Evolutionary conservation across 1,139 yeast species (phyloP).

Genomic region (Sugiyamaella neomexicana): DNA sequence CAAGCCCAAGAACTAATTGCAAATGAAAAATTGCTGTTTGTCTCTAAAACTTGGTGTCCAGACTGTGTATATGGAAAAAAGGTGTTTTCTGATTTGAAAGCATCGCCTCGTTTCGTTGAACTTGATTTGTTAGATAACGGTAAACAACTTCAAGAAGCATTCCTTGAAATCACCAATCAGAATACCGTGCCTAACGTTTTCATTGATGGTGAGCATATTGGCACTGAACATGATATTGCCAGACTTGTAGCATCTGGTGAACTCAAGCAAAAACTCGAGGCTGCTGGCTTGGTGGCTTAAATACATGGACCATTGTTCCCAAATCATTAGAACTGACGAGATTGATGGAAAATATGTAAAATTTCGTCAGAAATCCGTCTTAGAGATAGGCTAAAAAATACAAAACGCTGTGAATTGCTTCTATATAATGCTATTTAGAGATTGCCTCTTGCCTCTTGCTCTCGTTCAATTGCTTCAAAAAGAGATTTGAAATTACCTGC

Average conservation of each 20-base stretch:
- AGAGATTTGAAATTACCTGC: constrained; percentile 82
- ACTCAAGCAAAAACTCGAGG: constrained; percentile 30
- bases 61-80: constrained; percentile 65
- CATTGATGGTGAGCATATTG: constrained; percentile 54
- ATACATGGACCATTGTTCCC: too few relatives aligned
- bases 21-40: constrained; percentile 52
- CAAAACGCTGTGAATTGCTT: too few relatives aligned
- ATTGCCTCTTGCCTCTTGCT: constrained; percentile 43
- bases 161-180: constrained; percentile 58
- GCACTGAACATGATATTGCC: constrained; percentile 34
- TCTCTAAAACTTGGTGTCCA: constrained; percentile 76
- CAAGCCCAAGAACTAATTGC: constrained; percentile 50
- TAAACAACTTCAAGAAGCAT: constrained; percentile 55
- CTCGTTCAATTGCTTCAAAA: constrained; percentile 74
- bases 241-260: constrained; percentile 34
- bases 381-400: too few relatives aligned
- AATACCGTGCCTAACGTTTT: constrained; percentile 75
- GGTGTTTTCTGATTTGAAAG: constrained; percentile 54
- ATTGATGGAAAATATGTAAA: too few relatives aligned
- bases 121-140: constrained; percentile 64
- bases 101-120: constrained; percentile 58
- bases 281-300: constrained; percentile 23
- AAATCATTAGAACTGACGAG: too few relatives aligned
- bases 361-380: too few relatives aligned
- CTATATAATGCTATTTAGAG: constrained; percentile 25